phyloP scores from a whole-genome alignment of 148 eudicot genomes.

The Chenopodium album region DNA sequence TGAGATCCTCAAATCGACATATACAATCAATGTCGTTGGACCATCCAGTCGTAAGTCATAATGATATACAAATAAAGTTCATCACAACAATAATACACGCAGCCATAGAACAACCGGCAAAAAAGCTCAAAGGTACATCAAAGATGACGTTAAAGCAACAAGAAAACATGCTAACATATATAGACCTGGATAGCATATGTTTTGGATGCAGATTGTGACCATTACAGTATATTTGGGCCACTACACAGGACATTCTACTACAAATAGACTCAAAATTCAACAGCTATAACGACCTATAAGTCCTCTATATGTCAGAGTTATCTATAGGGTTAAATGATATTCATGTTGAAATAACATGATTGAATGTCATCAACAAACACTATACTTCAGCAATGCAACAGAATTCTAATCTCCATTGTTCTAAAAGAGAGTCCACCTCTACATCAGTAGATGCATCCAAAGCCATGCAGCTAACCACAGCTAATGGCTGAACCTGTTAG shows the following conservation, averaged over 20 bases:
- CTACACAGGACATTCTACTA: neutral
- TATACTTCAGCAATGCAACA: neutral
- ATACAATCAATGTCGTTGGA: neutral
- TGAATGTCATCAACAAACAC: neutral
- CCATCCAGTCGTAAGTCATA: neutral
- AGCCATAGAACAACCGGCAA: neutral
- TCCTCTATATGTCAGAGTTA: neutral
- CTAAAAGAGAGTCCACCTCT: neutral
- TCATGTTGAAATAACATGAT: neutral
- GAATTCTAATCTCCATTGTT: neutral
- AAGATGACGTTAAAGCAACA: neutral
- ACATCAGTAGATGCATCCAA: neutral
- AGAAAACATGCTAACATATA: neutral
- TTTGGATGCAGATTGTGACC: neutral
- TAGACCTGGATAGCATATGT: neutral
- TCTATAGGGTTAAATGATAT: neutral
- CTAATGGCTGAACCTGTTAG: neutral
- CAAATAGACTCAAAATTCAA: neutral
- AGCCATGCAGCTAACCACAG: neutral
- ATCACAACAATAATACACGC: neutral
- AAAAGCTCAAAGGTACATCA: neutral
- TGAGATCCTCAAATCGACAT: neutral
- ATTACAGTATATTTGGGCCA: neutral
- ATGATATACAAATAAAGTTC: neutral
- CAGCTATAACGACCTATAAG: constrained; percentile 6